Base-by-base conservation (phyloP, 192 early-diverging fungal genomes). In the Thamnidium elegans region DNA sequence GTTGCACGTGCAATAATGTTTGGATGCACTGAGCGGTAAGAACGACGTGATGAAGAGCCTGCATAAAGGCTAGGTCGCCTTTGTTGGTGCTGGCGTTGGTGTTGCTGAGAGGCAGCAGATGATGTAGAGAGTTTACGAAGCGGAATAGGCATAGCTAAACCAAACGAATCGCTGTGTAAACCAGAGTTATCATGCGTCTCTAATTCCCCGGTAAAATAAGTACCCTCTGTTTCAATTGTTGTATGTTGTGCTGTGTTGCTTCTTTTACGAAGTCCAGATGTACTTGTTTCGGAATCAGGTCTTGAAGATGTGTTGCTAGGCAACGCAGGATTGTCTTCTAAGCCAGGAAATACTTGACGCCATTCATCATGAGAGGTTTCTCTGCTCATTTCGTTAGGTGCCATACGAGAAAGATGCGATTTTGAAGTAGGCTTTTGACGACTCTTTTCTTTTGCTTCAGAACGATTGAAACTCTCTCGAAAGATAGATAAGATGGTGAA, bases 401-500 rank as follows among this genome's bases (percentile, higher is more conserved):
- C 43, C 36, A 59, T 21, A 30, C 58, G 58, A 45, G 58, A 59
- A 26, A 45, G 42, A 23, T 59, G 58, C 0, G 55, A 56, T 34
- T 34, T 32, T 14, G 43, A 11, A 17, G 52, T 36, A 6, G 21
- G 30, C 15, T 50, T 58, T 20, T 21, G 32, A 5, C 30, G 46
- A 17, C 21, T 20, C 50, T 75, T 75, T 50, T 76, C 67, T 56
- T 84, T 80, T 45, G 79, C 62, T 43, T 80, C 78, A 10, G 77
- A 70, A 23, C 84, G 68, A 58, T 84, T 79, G 43, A 86, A 85
- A 52, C 86, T 86, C 47, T 93, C 90, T 0, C 92, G 90, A 64
- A 99, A 93, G 55, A 97, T 81, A 6, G 87, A 85, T 19, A 99
- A 79, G 61, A 99, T 96, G 1, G 89, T 88, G 76, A 98, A 98